Percentiles rank a stretch among this genome's conserved stretches.
Evolutionary conservation across 495 filamentous ascomycete species (phyloP).

Genomic region (Lasiosphaeriaceae sp.): DNA sequence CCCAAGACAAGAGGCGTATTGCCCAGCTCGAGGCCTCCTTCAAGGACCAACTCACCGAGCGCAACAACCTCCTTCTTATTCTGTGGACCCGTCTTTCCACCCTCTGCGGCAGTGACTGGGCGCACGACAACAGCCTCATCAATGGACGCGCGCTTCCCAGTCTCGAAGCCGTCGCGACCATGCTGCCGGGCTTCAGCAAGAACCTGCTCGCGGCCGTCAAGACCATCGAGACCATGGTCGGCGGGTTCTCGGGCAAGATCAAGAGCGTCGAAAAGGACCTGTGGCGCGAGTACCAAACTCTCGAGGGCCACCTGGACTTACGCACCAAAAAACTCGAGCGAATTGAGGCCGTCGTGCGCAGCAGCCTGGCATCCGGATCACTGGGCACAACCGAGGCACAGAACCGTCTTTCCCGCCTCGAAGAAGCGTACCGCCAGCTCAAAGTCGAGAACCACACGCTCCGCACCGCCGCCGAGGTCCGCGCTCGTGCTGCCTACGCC

Average conservation of each 20-base stretch:
- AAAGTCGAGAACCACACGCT: conserved; percentile 79
- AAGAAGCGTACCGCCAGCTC: conserved; percentile 74
- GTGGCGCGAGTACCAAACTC: conserved; percentile 81
- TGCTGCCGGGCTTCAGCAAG: conserved; percentile 80
- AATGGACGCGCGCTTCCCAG: conserved; percentile 77
- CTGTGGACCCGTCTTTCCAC: conserved; percentile 84
- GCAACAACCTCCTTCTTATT: conserved; percentile 78
- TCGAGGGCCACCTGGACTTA: conserved; percentile 75
- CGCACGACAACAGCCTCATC: conserved; percentile 81
- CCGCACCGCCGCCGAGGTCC: conserved; percentile 49
- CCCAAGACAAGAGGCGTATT: conserved; percentile 70
- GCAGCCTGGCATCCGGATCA: conserved; percentile 42
- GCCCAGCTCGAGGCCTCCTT: conserved; percentile 69
- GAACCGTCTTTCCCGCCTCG: conserved; percentile 63
- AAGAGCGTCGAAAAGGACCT: conserved; percentile 82
- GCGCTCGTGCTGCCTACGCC: conserved; percentile 32
- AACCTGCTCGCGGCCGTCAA: conserved; percentile 86
- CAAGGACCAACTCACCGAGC: conserved; percentile 82
- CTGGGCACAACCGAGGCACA: conserved; percentile 39
- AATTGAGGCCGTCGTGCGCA: conserved; percentile 69
- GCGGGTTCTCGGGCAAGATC: conserved; percentile 76
- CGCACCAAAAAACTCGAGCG: conserved; percentile 84
- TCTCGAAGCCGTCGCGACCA: conserved; percentile 73
- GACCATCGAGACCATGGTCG: conserved; percentile 75
- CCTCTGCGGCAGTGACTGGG: conserved; percentile 90